Percentiles rank a stretch among this genome's conserved stretches.
Conservation (phyloP, 1,284 basidiomycete species). For the Hortiboletus rubellus region DNA sequence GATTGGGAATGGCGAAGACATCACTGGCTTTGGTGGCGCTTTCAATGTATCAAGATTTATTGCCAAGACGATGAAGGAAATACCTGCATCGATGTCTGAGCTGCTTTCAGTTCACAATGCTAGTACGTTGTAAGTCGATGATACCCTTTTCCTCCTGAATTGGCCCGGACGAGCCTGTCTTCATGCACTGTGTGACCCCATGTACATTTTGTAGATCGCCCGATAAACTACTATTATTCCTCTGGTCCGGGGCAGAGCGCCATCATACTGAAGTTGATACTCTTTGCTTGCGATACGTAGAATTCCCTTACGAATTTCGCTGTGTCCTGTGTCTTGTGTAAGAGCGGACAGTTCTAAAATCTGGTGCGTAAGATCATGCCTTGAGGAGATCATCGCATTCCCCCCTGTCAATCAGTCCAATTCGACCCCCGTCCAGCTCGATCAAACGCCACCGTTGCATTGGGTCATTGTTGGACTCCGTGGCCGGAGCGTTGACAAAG, state of each 20-base stretch:
- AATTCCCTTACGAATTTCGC: constrained; percentile 65
- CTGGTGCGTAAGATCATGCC: constrained; percentile 37
- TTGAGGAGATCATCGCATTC: constrained; percentile 58
- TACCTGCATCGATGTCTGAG: constrained; percentile 34
- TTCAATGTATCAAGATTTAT: constrained; percentile 37
- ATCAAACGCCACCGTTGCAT: constrained; percentile 50
- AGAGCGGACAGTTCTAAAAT: neutral
- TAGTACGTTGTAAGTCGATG: neutral
- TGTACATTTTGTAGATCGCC: constrained; percentile 16
- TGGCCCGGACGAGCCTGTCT: neutral
- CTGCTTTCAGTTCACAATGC: constrained; percentile 20
- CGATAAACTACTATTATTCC: constrained; percentile 8
- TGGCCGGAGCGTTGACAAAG: neutral
- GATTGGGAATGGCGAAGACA: constrained; percentile 35
- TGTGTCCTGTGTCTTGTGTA: constrained; percentile 51
- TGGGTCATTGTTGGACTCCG: constrained; percentile 25
- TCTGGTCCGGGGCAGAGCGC: constrained; percentile 5
- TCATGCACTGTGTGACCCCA: neutral
- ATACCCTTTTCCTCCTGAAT: neutral
- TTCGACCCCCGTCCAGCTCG: constrained; percentile 79
- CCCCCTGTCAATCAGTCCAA: constrained; percentile 79
- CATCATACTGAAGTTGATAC: constrained; percentile 52
- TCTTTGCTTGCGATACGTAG: constrained; percentile 58
- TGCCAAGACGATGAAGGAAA: constrained; percentile 33
- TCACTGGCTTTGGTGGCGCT: constrained; percentile 32